phyloP scores from a whole-genome alignment of 129 eudicot species.

The Arctium minus region DNA sequence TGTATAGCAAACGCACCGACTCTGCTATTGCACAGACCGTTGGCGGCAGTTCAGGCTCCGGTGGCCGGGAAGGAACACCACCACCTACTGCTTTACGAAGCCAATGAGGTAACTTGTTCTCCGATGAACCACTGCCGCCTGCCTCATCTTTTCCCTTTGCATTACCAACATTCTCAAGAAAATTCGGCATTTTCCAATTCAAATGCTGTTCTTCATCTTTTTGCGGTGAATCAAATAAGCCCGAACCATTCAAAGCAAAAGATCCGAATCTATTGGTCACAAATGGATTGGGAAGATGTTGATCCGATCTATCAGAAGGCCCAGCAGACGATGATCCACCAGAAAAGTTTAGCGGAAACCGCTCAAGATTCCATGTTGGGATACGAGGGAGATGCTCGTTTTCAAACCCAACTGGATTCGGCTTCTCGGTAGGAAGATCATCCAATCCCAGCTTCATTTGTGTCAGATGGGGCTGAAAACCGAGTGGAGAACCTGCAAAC shows the following conservation, averaged over 20 bases:
- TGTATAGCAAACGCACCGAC: slow-evolving; percentile 73
- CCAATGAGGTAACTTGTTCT: slow-evolving; percentile 86
- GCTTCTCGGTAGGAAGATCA: slow-evolving; percentile 33
- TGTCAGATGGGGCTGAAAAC: slow-evolving; percentile 55
- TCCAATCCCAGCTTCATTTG: slow-evolving; percentile 74
- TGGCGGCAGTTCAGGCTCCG: slow-evolving; percentile 61
- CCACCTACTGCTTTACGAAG: slow-evolving; percentile 73
- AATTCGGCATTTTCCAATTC: slow-evolving; percentile 36
- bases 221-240: slow-evolving; percentile 22
- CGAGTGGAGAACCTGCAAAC: slow-evolving; percentile 37
- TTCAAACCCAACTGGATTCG: slow-evolving; percentile 24
- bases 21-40: slow-evolving; percentile 77
- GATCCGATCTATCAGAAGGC: slow-evolving; percentile 26
- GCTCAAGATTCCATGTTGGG: slow-evolving; percentile 50
- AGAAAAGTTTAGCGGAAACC: slow-evolving; percentile 31
- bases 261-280: slow-evolving; percentile 36
- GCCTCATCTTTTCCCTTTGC: slow-evolving; percentile 39
- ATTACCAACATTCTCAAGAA: slow-evolving; percentile 23
- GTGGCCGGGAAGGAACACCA: slow-evolving; percentile 17
- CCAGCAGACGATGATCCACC: slow-evolving; percentile 35
- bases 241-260: slow-evolving; percentile 33
- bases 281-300: slow-evolving; percentile 38
- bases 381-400: slow-evolving; percentile 32
- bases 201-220: slow-evolving; percentile 22
- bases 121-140: slow-evolving; percentile 30